Conservation (phyloP, 257 asterid genomes). For the Forsythia viridissima region DNA sequence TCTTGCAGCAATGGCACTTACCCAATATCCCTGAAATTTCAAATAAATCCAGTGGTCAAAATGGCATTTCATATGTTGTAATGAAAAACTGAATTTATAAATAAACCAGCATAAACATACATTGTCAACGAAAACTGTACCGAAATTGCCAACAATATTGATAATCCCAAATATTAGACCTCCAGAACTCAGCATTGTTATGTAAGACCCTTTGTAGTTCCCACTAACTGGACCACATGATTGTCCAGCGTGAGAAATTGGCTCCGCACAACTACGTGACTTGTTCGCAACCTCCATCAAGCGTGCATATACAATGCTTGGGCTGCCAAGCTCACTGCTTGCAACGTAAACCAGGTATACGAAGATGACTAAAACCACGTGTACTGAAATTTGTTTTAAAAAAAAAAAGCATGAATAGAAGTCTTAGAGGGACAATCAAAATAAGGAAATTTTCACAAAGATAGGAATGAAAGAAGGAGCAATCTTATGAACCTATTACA, state of each 20-base stretch:
- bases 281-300: constrained; percentile 74
- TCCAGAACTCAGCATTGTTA: constrained; percentile 90
- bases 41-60: not conserved
- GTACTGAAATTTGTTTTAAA: constrained; percentile 56
- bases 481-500: constrained; percentile 56
- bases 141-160: constrained; percentile 91
- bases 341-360: constrained; percentile 77
- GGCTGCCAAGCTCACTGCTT: constrained; percentile 87
- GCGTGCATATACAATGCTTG: constrained; percentile 61
- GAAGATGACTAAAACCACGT: constrained; percentile 74
- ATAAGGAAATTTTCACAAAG: not conserved
- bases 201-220: constrained; percentile 75
- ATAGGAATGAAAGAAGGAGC: not conserved
- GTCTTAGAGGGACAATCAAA: not conserved
- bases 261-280: constrained; percentile 62
- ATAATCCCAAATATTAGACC: constrained; percentile 88
- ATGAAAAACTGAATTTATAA: not conserved
- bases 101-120: constrained; percentile 41
- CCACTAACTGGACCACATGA: constrained; percentile 83
- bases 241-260: constrained; percentile 65
- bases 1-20: constrained; percentile 94
- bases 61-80: not conserved
- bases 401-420: not conserved
- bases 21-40: constrained; percentile 75
- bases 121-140: constrained; percentile 89